Evolutionary conservation across 2,329 filamentous ascomycete species (phyloP).

Genomic region (Fusarium multiceps): DNA sequence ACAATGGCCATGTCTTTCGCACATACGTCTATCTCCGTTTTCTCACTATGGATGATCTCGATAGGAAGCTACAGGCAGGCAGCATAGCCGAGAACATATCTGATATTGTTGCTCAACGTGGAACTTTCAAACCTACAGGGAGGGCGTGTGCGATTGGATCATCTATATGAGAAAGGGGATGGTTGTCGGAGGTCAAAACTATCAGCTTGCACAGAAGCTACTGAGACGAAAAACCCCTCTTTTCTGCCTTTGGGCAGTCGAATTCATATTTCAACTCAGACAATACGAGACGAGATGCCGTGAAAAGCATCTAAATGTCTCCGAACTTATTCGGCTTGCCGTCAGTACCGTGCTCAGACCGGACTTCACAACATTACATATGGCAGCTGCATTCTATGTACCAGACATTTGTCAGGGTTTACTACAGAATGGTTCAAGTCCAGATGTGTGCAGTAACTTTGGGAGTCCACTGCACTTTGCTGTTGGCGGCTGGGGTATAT

Average conservation of each 20-base stretch:
- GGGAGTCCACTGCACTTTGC: background rate
- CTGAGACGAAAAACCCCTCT: no score
- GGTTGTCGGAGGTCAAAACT: rapidly evolving
- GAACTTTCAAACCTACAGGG: no score
- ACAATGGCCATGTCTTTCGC: no score
- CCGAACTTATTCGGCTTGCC: rapidly evolving
- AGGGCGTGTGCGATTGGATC: no score
- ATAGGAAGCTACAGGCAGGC: background rate
- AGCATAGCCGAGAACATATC: rapidly evolving
- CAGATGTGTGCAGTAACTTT: background rate
- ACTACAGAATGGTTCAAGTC: background rate
- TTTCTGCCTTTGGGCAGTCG: background rate
- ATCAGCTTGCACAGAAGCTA: background rate
- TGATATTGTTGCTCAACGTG: rapidly evolving
- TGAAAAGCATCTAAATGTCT: rapidly evolving
- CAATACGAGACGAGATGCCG: rapidly evolving
- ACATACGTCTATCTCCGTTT: background rate
- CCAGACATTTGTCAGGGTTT: background rate
- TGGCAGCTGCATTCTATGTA: background rate
- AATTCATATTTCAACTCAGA: background rate
- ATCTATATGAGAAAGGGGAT: background rate
- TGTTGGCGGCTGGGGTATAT: background rate
- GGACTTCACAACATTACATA: background rate
- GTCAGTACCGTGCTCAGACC: background rate
- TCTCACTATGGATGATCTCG: background rate